Evolutionary conservation across 2,329 filamentous ascomycete species (phyloP), one percentile per base, ranked within the genome.

Genomic region (Aschersonia sp.): DNA sequence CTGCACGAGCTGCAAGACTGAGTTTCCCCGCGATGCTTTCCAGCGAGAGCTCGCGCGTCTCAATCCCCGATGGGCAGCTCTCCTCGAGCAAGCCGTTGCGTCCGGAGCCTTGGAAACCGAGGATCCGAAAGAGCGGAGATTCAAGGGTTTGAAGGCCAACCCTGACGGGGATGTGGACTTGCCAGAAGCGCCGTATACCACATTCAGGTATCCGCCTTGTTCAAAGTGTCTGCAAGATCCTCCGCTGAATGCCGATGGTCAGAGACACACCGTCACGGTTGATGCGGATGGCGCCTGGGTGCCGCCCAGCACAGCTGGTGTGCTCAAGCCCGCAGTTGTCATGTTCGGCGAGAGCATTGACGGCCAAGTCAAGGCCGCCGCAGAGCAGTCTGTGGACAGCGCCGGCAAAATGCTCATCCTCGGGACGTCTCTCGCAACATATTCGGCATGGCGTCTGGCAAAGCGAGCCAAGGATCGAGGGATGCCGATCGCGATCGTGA

Each of bases 281-380:
- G 90, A 96, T 57, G 56, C 60, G 1, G 87, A 96, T 47, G 90
- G 90, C 0, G 90, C 88, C 0, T 94, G 83, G 86, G 66, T 71
- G 40, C 56, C 72, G 5, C 67, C 68, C 0, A 81, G 79, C 55
- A 79, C 75, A 2, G 86, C 80, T 0, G 92, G 90, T 2, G 79
- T 97, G 39, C 63, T 98, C 48, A 97, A 97, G 60, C 92, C 92
- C 4, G 86, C 86, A 1, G 89, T 98, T 2, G 81, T 89, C 56
- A 96, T 97, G 87, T 97, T 97, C 62, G 92, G 92, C 12, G 92
- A 97, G 65, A 89, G 79, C 50, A 94, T 97, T 45, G 70, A 77
- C 0, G 63, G 67, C 1, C 58, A 66, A 1, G 81, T 89, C 37
- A 96, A 94, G 62, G 63, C 68, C 1, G 80, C 79, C 0, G 90